These are phyloP conservation scores for Neoboletus brunneissimus DNA, from an alignment of 768 basidiomycete genomes.

Conservation along the genomic window DNA sequence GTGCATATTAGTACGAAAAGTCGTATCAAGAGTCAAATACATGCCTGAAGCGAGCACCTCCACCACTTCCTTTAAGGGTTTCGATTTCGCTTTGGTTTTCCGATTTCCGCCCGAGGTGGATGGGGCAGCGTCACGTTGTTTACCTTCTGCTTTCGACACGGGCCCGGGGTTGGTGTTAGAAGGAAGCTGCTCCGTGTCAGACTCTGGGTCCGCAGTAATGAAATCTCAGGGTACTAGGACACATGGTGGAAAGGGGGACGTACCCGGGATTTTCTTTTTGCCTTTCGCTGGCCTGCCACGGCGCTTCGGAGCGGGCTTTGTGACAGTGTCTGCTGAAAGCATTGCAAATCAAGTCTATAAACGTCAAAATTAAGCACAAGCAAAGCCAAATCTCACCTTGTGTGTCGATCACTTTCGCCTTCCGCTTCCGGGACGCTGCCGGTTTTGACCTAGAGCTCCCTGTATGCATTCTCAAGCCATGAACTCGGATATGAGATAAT, in stretches of 20 bases:
- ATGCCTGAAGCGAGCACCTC: slow-evolving; percentile 16
- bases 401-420: neutral
- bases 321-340: neutral
- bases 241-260: neutral
- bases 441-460: slow-evolving; percentile 11
- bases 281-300: slow-evolving; percentile 12
- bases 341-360: neutral
- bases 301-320: slow-evolving; percentile 16
- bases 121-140: neutral
- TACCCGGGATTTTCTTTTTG: slow-evolving; percentile 12
- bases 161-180: neutral
- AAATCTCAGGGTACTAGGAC: neutral
- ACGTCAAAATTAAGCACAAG: neutral
- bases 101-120: neutral
- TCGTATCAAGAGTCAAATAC: neutral
- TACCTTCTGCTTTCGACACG: slow-evolving; percentile 11
- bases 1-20: neutral
- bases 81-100: slow-evolving; percentile 7
- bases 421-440: slow-evolving; percentile 10
- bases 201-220: neutral
- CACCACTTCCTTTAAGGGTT: slow-evolving; percentile 2
- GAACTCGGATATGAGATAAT: no score
- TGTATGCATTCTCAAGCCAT: slow-evolving; percentile 3
- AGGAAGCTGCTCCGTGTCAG: slow-evolving; percentile 2
- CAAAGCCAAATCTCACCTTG: slow-evolving; percentile 2